Evolutionary conservation across 2,329 filamentous ascomycete genomes (phyloP).

Genomic region (Graphium sp.): DNA sequence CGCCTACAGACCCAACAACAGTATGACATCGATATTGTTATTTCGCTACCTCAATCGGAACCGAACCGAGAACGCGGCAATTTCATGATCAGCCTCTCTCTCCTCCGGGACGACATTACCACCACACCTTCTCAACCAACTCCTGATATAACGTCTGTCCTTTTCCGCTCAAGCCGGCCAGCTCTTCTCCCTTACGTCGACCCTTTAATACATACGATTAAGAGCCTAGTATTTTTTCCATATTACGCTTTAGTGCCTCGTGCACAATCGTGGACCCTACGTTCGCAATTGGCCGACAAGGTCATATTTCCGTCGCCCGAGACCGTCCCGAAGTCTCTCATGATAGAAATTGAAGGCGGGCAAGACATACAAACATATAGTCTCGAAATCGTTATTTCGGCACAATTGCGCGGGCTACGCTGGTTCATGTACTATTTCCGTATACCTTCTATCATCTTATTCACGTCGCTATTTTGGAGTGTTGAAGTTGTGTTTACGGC

Average conservation of each 20-base stretch:
- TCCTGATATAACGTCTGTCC: slow-evolving; percentile 14
- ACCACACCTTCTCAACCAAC: no score
- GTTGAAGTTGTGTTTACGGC: slow-evolving; percentile 53
- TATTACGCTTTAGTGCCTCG: slow-evolving; percentile 48
- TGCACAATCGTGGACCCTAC: slow-evolving; percentile 44
- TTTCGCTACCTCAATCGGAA: slow-evolving; percentile 64
- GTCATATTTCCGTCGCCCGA: slow-evolving; percentile 38
- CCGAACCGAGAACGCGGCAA: slow-evolving; percentile 67
- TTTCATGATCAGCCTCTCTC: slow-evolving; percentile 78
- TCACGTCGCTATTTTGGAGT: slow-evolving; percentile 60
- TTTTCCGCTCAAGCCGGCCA: slow-evolving; percentile 53
- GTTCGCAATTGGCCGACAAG: slow-evolving; percentile 56
- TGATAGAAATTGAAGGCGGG: slow-evolving; percentile 52
- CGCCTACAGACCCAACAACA: slow-evolving; percentile 54
- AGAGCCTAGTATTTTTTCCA: slow-evolving; percentile 45
- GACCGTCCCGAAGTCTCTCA: slow-evolving; percentile 25
- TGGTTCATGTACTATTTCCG: slow-evolving; percentile 82
- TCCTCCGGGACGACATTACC: slow-evolving; percentile 32
- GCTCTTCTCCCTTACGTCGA: slow-evolving; percentile 69
- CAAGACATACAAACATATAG: slow-evolving; percentile 62
- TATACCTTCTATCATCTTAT: slow-evolving; percentile 48
- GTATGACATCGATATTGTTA: slow-evolving; percentile 66
- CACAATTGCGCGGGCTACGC: slow-evolving; percentile 57
- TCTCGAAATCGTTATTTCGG: slow-evolving; percentile 50
- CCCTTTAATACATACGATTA: slow-evolving; percentile 44